phyloP scores from a whole-genome alignment of 805 yeast genomes.

The Yamadazyma akitaensis region DNA sequence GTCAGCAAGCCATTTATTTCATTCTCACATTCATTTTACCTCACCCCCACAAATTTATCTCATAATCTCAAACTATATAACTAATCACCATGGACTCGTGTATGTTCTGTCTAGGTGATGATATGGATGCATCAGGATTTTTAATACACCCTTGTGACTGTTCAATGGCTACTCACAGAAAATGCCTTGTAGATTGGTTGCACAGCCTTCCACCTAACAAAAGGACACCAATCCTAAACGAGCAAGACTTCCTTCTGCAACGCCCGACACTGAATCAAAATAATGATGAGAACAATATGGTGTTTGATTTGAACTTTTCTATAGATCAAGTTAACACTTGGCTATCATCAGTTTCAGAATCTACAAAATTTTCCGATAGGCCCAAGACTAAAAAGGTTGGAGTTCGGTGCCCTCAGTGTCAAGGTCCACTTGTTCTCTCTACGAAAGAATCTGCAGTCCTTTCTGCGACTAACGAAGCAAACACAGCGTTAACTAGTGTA shows the following conservation, averaged over 20 bases:
- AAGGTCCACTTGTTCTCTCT: conserved; percentile 29
- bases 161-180: conserved; percentile 32
- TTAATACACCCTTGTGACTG: conserved; percentile 40
- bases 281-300: neutral
- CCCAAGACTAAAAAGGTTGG: neutral
- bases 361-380: neutral
- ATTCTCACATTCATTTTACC: neutral
- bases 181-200: conserved; percentile 42
- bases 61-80: neutral
- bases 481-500: conserved; percentile 17
- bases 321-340: neutral
- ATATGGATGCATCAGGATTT: neutral
- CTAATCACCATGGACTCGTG: conserved; percentile 15
- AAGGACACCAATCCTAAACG: neutral
- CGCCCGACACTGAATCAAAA: neutral
- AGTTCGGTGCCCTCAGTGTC: conserved; percentile 40
- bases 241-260: neutral
- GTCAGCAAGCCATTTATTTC: neutral
- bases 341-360: neutral
- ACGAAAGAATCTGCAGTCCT: conserved; percentile 28
- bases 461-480: conserved; percentile 17
- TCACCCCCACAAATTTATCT: neutral
- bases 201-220: conserved; percentile 30
- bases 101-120: conserved; percentile 35
- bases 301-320: neutral